A percentile compares a stretch with the other conserved stretches of the same genome.
Evolutionary conservation across 2,329 filamentous ascomycete species (phyloP).

Genomic region (Verticillium albo-atrum): DNA sequence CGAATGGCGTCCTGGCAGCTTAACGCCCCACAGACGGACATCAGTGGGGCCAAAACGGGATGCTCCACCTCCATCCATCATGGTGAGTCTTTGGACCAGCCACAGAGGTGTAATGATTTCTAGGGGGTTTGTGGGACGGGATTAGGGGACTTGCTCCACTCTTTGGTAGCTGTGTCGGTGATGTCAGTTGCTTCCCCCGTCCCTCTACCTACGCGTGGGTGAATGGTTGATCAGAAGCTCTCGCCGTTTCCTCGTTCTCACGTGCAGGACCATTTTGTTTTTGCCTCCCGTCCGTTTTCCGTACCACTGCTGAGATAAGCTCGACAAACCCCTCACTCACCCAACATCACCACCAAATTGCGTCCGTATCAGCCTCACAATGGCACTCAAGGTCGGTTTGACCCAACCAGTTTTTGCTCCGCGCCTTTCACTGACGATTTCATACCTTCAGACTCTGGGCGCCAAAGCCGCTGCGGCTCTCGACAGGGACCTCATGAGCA

Average conservation of each 20-base stretch:
- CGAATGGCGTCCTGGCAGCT: neutral
- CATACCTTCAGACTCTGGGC: constrained; percentile 65
- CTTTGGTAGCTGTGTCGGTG: neutral
- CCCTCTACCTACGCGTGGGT: neutral
- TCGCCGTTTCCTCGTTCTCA: neutral
- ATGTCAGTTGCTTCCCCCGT: neutral
- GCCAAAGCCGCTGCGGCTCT: constrained; percentile 84
- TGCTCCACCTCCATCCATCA: too few relatives aligned
- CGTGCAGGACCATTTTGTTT: neutral
- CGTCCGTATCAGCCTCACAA: too few relatives aligned
- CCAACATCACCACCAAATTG: too few relatives aligned
- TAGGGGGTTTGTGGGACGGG: too few relatives aligned
- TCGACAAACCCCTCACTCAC: too few relatives aligned
- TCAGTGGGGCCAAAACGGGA: too few relatives aligned
- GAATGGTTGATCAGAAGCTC: neutral
- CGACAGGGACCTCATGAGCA: constrained; percentile 91
- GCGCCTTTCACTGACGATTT: neutral
- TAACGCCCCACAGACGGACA: too few relatives aligned
- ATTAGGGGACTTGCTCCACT: neutral
- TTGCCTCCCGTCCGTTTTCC: neutral
- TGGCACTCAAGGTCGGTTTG: constrained; percentile 13
- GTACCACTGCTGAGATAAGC: too few relatives aligned
- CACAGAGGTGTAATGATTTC: too few relatives aligned
- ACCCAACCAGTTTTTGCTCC: neutral
- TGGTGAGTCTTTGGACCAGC: too few relatives aligned